These are phyloP conservation scores for Byssoonygena ceratinophila DNA, from an alignment of 2,329 filamentous ascomycete species.

Conservation along the genomic window DNA sequence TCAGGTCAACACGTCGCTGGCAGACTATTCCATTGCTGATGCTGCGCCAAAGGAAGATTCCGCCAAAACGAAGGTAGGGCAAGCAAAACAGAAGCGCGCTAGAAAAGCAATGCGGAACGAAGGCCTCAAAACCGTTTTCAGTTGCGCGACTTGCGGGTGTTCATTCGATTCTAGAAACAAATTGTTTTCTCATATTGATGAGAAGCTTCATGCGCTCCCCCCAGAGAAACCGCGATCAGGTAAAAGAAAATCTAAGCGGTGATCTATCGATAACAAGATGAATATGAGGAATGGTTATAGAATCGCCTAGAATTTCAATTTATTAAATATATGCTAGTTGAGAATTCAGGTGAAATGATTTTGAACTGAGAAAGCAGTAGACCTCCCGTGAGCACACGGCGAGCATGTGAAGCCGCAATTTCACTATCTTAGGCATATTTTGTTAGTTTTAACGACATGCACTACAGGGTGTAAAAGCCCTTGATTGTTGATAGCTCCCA, in stretches of 20 bases:
- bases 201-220: slow-evolving; percentile 53
- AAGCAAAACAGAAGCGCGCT: slow-evolving; percentile 45
- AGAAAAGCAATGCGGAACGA: slow-evolving; percentile 38
- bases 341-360: no score
- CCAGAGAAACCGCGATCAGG: not conserved
- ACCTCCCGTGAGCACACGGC: no score
- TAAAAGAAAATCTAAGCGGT: not conserved
- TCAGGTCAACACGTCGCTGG: slow-evolving; percentile 14
- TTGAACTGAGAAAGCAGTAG: no score
- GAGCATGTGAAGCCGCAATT: no score
- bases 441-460: slow-evolving; percentile 77
- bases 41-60: not conserved
- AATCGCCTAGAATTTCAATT: not conserved
- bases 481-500: slow-evolving; percentile 73
- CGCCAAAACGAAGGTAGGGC: slow-evolving; percentile 34
- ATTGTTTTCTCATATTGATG: slow-evolving; percentile 62
- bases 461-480: slow-evolving; percentile 78
- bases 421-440: slow-evolving; percentile 61
- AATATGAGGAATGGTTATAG: not conserved
- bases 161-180: slow-evolving; percentile 63
- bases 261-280: not conserved
- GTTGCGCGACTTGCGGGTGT: slow-evolving; percentile 68
- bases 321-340: no score
- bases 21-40: slow-evolving; percentile 12
- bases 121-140: slow-evolving; percentile 38